Evolutionary conservation across 2,329 filamentous ascomycete genomes (phyloP).

Genomic region (Hansfordia pulvinata): DNA sequence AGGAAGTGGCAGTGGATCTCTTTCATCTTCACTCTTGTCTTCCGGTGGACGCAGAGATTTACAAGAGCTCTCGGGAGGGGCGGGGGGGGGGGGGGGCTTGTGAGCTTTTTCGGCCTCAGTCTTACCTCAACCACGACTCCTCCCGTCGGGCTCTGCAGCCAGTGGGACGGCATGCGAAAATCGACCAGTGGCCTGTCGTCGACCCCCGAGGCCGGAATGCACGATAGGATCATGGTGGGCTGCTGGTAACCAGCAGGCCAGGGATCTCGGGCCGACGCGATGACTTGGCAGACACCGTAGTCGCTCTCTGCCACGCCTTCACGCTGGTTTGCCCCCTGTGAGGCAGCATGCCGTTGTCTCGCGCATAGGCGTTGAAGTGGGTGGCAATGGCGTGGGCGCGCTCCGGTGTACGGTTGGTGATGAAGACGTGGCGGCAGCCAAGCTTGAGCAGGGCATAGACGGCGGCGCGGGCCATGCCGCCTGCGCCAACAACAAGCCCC

Average conservation of each 20-base stretch:
- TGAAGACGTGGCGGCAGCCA: conserved; percentile 59
- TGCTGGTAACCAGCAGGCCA: conserved; percentile 51
- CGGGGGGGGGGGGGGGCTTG: no score
- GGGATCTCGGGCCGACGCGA: conserved; percentile 39
- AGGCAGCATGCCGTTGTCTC: conserved; percentile 16
- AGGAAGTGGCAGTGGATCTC: not conserved
- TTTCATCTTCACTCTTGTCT: no score
- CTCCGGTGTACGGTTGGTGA: conserved; percentile 51
- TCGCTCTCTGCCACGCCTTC: conserved; percentile 19
- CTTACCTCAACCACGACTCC: conserved; percentile 55
- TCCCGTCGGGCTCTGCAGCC: conserved; percentile 57
- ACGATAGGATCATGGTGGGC: conserved; percentile 59
- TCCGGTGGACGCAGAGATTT: no score
- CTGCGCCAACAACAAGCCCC: conserved; percentile 45
- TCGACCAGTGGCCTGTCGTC: conserved; percentile 48
- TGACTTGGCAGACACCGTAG: conserved; percentile 33
- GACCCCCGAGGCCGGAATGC: conserved; percentile 52
- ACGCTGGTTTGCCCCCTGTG: no score
- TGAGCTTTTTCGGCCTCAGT: no score
- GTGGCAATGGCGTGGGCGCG: conserved; percentile 48
- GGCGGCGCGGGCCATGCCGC: conserved; percentile 61
- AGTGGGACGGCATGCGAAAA: conserved; percentile 55
- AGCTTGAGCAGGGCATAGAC: conserved; percentile 62
- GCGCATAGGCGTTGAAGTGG: conserved; percentile 49
- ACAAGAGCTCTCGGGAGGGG: no score